Base-by-base conservation (phyloP, 2,329 filamentous ascomycete species). In the Cladosporium velox region DNA sequence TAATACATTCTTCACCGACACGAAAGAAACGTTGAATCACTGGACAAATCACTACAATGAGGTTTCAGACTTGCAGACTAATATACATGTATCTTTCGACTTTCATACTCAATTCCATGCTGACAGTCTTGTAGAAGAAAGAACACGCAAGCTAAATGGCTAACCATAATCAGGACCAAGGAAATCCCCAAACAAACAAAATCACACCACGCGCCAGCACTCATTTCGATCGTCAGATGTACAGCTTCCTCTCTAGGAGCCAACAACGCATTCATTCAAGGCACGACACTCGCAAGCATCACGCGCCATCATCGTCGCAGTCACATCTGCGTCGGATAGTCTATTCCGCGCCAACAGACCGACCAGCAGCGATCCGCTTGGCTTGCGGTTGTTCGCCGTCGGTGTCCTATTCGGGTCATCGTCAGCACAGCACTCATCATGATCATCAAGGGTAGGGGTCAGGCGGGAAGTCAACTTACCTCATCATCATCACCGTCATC, bases 401-500 rank as follows among this genome's bases (percentile, higher is more conserved):
- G 51, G 51, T 55, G 61, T 47, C 61, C 61, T 64, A 12, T 30
- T 57, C 12, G 34, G 32, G 26, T 38, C 34, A 30, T 59, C 30
- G 64, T 65, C 57, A 65, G 47, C n/a, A 65, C 6, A 44, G 2
- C 38, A n/a, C 18, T 44, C 18, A 21, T 26, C n/a, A 12, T 57
- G 8, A 64, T 12, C 7, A 15, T 24, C 2, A 21, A 18, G 12
- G 21, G 38, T 14, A n/a, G 8, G 7, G 12, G 8, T 34, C 32
- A 11, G 11, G 8, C 28, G 5, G 6, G 10, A 35, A 35, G n/a
- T 6, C 2, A 28, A 59, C 55, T 60, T 26, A 65, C 64, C 21
- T 64, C 67, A 24, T 72, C 71, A 24, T 72, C 71, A 26, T 72
- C 63, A n/a, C 58, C 67, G 21, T 72, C 67, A 24, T 72, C 73